These are phyloP conservation scores for Penicillium crustosum DNA, from an alignment of 2,329 filamentous ascomycete species.

Conservation along the genomic window DNA sequence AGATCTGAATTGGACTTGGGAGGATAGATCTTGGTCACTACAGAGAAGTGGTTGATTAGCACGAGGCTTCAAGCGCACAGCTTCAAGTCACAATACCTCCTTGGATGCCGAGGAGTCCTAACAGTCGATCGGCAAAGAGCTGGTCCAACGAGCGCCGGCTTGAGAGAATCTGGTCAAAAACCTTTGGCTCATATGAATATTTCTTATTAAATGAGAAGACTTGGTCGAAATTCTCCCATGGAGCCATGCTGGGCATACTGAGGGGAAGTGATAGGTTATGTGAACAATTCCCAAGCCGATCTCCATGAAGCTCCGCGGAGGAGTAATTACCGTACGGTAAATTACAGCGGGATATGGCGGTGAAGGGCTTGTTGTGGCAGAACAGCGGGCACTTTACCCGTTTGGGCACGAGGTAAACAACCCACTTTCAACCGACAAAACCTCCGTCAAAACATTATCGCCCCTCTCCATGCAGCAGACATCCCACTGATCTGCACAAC, in stretches of 20 bases:
- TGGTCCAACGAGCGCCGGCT: constrained; percentile 66
- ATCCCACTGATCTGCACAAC: constrained; percentile 21
- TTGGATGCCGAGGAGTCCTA: constrained; percentile 67
- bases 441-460: constrained; percentile 9
- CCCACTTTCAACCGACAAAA: constrained; percentile 31
- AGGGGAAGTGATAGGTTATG: constrained; percentile 2
- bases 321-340: constrained; percentile 17
- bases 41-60: constrained; percentile 11
- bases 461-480: constrained; percentile 28
- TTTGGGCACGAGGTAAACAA: constrained; percentile 42
- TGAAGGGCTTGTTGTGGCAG: constrained; percentile 36
- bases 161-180: constrained; percentile 62
- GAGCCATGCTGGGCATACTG: constrained; percentile 34
- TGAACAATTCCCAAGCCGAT: constrained; percentile 8
- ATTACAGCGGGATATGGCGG: constrained; percentile 28
- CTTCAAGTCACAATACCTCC: constrained; percentile 56
- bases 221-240: constrained; percentile 63
- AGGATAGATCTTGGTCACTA: constrained; percentile 67
- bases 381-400: constrained; percentile 33
- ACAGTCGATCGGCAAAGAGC: constrained; percentile 77
- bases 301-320: constrained; percentile 16
- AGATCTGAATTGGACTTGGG: constrained; percentile 68
- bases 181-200: constrained; percentile 62
- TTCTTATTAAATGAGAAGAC: constrained; percentile 64
- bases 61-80: constrained; percentile 9